Evolutionary conservation across 306 rosid species (phyloP), one percentile per base, ranked within the genome.

Genomic region (Fragaria ananassa): DNA sequence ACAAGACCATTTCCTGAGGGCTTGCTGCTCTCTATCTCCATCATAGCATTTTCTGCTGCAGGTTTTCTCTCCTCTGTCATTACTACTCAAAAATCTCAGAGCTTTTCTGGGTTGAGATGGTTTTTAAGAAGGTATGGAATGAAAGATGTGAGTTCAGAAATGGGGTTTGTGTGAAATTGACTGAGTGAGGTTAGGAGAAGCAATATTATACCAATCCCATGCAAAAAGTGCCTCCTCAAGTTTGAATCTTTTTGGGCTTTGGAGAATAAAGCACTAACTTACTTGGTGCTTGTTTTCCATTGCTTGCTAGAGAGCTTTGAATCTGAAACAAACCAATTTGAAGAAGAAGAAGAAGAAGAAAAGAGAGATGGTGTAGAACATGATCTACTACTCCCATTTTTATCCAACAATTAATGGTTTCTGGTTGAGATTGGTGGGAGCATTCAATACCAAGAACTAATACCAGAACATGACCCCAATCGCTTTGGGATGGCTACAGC

Each of bases 1-100:
- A 74, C 75, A n/a, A 76, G 9, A 12, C 89, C 88, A 56, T 83
- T 85, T 7, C 88, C 93, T 5, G 84, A 15, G 23, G 88, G 71
- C 61, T 87, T 87, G 67, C 84, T 78, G 21, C 92, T 82, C 81
- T 91, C 96, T 64, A 92, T 92, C 91, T 96, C 99, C 96, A 86
- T 88, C 63, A 27, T 79, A 27, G 2, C 85, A 25, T 58, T 47
- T 42, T 73, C 70, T 57, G 79, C 83, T 17, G 67, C 75, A 25
- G 82, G 53, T 77, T 74, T 84, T 51, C 78, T 78, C 57, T 47
- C 82, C 35, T 62, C 71, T 44, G 17, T 45, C 14, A 64, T 64
- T 35, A 37, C 15, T 35, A 64, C 46, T 64, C 27, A 18, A 37
- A 37, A 64, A 6, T 14, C 25, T 10, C 21, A 0, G 6, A 35